Evolutionary conservation across 768 basidiomycete genomes (phyloP), one percentile per base, ranked within the genome.

Genomic region (Galerina sulciceps): DNA sequence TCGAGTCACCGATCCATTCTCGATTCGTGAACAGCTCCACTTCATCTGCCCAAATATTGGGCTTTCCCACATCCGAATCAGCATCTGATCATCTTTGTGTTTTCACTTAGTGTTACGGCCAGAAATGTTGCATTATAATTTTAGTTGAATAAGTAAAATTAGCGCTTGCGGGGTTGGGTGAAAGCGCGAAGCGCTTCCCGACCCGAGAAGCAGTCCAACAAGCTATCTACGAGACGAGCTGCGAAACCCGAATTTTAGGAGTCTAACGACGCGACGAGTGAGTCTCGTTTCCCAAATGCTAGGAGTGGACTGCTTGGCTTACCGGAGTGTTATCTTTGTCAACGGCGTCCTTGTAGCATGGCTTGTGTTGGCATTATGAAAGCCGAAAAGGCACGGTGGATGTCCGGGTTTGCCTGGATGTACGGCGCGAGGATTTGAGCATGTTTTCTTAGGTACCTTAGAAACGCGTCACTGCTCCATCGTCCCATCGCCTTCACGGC

Each of bases 391-490:
- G 36, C 26, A 4, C 40, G 14, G 35, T 59, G 49, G 41, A 31
- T 17, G 10, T 43, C 37, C 0, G 63, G 51, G 4, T n/a, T 17
- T 1, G 40, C 46, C 36, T 60, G 59, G 2, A 60, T 60, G 43
- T 67, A 67, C 0, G 64, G 68, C 0, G 64, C 61, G 0, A 69
- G 43, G 17, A 69, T 62, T 11, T 64, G 61, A 0, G 61, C 66
- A 55, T 69, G 68, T 31, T 64, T 62, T 10, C 38, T 17, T 2
- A 69, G 60, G 44, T 69, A 69, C n/a, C 52, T 20, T 37, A 60
- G 37, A 43, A 71, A 79, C 2, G 72, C 67, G 8, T 79, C 67
- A 42, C 75, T 73, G 0, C 61, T 56, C 79, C 78, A 81, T 0
- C 70, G 46, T 0, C 77, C 75, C 22, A 67, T 78, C 0, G 65